Evolutionary conservation across 1,284 basidiomycete genomes (phyloP).

Genomic region (Tranzscheliella williamsii): DNA sequence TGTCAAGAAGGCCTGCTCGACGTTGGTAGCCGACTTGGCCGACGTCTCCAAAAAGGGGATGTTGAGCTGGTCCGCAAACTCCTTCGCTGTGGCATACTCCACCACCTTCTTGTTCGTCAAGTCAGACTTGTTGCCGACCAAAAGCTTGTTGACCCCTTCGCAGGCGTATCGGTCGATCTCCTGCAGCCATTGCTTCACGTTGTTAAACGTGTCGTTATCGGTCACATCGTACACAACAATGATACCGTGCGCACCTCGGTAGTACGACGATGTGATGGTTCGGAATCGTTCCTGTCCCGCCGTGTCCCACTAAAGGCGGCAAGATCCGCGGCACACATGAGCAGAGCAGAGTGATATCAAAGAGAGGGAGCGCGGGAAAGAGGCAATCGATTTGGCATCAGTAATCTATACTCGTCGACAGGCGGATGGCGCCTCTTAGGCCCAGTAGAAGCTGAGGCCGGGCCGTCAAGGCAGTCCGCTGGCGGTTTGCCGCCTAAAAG

Average conservation of each 20-base stretch:
- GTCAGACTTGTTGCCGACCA: conserved; percentile 98
- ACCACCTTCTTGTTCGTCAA: conserved; percentile 98
- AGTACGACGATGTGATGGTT: conserved; percentile 88
- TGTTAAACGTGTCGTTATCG: conserved; percentile 86
- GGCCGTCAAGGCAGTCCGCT: no score
- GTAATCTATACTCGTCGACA: no score
- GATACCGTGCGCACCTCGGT: conserved; percentile 89
- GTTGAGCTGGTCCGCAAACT: conserved; percentile 59
- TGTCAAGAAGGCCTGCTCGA: conserved; percentile 64
- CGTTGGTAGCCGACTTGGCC: conserved; percentile 64
- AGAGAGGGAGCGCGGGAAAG: no score
- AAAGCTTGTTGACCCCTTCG: conserved; percentile 96
- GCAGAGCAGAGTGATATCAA: no score
- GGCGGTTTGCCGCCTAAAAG: no score
- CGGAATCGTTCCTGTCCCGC: conserved; percentile 64
- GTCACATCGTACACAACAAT: conserved; percentile 99
- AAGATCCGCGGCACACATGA: no score
- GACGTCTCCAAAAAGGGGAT: conserved; percentile 64
- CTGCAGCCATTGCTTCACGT: conserved; percentile 99
- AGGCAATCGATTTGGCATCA: no score
- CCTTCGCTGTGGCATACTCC: conserved; percentile 95
- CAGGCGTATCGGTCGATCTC: conserved; percentile 99
- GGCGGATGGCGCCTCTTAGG: no score
- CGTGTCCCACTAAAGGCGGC: conserved; percentile 65
- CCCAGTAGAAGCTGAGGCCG: no score